phyloP scores from a whole-genome alignment of 331 rosid species.

The Pyracantha coccinea region DNA sequence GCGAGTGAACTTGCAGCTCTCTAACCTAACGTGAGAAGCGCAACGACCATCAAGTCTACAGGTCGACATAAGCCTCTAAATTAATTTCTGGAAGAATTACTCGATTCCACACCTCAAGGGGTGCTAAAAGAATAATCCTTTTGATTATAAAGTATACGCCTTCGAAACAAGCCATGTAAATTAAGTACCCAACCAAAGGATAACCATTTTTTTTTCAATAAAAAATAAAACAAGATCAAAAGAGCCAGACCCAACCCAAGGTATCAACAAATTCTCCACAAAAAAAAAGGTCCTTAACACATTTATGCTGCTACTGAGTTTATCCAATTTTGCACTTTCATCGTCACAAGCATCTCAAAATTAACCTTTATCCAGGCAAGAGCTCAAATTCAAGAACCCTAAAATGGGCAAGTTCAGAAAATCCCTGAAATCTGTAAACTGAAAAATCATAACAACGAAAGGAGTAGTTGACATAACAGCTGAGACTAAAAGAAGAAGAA shows the following conservation, averaged over 20 bases:
- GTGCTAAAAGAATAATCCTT: neutral
- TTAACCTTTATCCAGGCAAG: neutral
- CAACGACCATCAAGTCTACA: neutral
- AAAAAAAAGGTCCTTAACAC: neutral
- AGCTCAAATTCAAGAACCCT: conserved; percentile 4
- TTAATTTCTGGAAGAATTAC: neutral
- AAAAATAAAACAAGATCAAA: neutral
- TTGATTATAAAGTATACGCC: neutral
- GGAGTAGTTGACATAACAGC: neutral
- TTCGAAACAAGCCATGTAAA: neutral
- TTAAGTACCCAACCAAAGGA: neutral
- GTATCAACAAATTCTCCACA: neutral
- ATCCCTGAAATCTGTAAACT: neutral
- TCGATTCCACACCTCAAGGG: neutral
- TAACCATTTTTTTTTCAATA: neutral
- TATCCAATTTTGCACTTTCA: neutral
- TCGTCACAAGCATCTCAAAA: neutral
- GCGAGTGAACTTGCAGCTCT: neutral
- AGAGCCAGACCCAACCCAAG: neutral
- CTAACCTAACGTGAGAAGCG: neutral
- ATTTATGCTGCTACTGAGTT: neutral
- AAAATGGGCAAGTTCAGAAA: neutral
- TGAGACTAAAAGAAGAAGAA: neutral
- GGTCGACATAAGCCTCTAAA: neutral
- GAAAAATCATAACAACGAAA: neutral